Evolutionary conservation across 179 eudicot species (phyloP), one percentile per base, ranked within the genome.

Genomic region (Pouteria campechiana): DNA sequence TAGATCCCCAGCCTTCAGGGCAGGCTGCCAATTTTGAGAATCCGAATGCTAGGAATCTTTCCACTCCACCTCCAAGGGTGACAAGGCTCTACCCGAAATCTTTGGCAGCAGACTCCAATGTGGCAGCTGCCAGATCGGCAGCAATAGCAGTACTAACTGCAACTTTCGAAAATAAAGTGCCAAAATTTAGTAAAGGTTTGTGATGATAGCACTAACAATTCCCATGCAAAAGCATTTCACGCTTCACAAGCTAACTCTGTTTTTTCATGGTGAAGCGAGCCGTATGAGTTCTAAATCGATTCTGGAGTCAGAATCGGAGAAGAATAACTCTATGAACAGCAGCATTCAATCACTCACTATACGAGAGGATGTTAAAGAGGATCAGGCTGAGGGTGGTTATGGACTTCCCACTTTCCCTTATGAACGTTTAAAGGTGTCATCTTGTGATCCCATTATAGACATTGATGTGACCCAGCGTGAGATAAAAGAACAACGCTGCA

Each of bases 1-100:
- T 36, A 69, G 96, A 51, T 92, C 99, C 58, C 99, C 96, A 35
- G 99, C 96, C 34, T 92, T 92, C 62, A 92, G 69, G 56, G 92
- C 92, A 22, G 25, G 99, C 99, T 44, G 86, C 99, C 46, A 76
- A 58, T 37, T 92, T 92, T 39, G 99, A 92, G 69, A 77, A 65
- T 31, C 48, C 83, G 24, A 87, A 70, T 55, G 61, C 92, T 28
- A 69, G 99, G 50, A 87, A 92, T 46, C 76, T 92, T 23, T 92
- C 99, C 23, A 92, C 99, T 43, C 99, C 99, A 41, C 98, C 98
- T 22, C 96, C 99, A 25, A 48, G 69, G 55, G 66, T 67, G 20
- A 70, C 67, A 34, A 92, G 87, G 72, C 60, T 75, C 32, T 92
- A 68, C 55, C 92, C 99, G 12, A 82, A 78, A 57, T 87, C 96